Evolutionary conservation across 352 stramenopile genomes (phyloP), one percentile per base, ranked within the genome.

Genomic region (Globisporangium viniferum): DNA sequence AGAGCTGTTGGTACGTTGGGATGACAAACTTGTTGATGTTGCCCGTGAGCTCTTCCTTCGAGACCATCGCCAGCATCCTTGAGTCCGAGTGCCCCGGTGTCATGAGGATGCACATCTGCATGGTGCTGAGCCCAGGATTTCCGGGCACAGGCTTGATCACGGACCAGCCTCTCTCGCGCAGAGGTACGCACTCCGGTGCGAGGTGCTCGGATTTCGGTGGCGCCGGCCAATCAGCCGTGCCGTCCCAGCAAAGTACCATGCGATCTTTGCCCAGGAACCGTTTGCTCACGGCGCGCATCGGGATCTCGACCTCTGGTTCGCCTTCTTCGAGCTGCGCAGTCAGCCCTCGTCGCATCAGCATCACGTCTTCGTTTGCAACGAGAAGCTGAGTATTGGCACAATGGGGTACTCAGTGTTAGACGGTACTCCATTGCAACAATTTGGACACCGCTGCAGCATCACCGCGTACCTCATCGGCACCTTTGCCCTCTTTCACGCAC

Each of bases 191-290:
- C 31, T n/a, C 27, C 7, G 48, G 8, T 24, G 4, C 35, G 10
- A 27, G 15, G 6, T 33, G 31, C 31, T n/a, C 36, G 14, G 18
- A 55, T 15, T 41, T 69, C 56, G 9, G 20, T 20, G 3, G 64
- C 31, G 31, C 31, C 4, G 31, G 64, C 64, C 64, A 69, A 29
- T 64, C 56, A 27, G 31, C 18, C 0, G 39, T 69, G 41, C 64
- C 64, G 63, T 51, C 0, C 64, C n/a, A n/a, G n/a, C n/a, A n/a
- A n/a, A n/a, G n/a, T n/a, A n/a, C n/a, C n/a, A n/a, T n/a, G n/a
- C n/a, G 54, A 7, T 56, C 24, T 33, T 69, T 62, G 22, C 54
- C 64, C 8, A 69, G 3, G 44, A 69, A 69, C 35, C 64, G 64
- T 55, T 69, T 69, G 39, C 49, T 49, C 2, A 69, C 56, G 1